phyloP scores from a whole-genome alignment of 352 stramenopile species.

The Elongisporangium undulatum region DNA sequence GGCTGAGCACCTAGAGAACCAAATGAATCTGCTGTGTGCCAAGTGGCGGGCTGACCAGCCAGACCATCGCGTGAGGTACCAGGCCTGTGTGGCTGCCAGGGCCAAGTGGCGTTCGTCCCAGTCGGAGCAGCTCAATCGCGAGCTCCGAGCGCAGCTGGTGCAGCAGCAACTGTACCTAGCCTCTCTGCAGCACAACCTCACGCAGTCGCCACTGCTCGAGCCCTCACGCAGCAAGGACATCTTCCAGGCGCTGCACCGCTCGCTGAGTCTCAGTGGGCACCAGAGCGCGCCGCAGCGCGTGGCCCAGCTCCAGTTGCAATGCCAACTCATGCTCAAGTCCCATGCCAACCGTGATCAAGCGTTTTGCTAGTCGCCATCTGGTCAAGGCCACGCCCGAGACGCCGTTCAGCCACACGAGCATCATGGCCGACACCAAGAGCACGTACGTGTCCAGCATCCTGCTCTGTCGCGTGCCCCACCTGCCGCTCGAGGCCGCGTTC shows the following conservation, averaged over 20 bases:
- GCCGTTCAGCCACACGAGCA: slow-evolving; percentile 53
- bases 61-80: slow-evolving; percentile 20
- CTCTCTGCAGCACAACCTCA: slow-evolving; percentile 47
- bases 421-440: slow-evolving; percentile 41
- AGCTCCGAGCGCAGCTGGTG: slow-evolving; percentile 50
- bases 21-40: slow-evolving; percentile 30
- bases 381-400: slow-evolving; percentile 19
- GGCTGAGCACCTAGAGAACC: slow-evolving; percentile 28
- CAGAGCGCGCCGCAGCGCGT: slow-evolving; percentile 17
- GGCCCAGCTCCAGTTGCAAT: slow-evolving; percentile 29
- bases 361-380: slow-evolving; percentile 30
- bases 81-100: slow-evolving; percentile 42
- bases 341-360: slow-evolving; percentile 27
- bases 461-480: slow-evolving; percentile 35
- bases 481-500: slow-evolving; percentile 26
- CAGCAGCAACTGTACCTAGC: slow-evolving; percentile 65
- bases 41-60: slow-evolving; percentile 42
- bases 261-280: slow-evolving; percentile 13
- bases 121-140: slow-evolving; percentile 40
- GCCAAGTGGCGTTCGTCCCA: slow-evolving; percentile 46
- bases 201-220: slow-evolving; percentile 43
- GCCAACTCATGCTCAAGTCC: slow-evolving; percentile 24
- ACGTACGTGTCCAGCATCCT: slow-evolving; percentile 55
- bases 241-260: slow-evolving; percentile 45
- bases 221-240: slow-evolving; percentile 44